phyloP scores from a whole-genome alignment of 345 rosid genomes.

The Eucalyptus guilfoylei region DNA sequence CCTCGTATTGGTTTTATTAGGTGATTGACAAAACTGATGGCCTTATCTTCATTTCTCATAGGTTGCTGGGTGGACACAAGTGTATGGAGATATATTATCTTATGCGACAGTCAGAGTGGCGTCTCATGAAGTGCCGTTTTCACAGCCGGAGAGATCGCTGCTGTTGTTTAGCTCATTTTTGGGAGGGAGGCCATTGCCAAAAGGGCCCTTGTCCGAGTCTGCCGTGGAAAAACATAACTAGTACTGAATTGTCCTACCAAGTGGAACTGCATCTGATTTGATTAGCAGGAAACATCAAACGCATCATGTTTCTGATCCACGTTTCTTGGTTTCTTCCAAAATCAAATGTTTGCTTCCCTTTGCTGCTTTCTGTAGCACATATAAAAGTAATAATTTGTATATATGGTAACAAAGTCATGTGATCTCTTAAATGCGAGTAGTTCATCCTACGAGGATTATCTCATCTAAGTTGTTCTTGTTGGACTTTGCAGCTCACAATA shows the following conservation, averaged over 20 bases:
- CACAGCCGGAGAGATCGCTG: conserved; percentile 34
- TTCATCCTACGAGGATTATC: too few species aligned
- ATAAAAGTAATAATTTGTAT: neutral
- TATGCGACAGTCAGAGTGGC: conserved; percentile 45
- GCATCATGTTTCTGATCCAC: neutral
- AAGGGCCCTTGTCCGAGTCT: neutral
- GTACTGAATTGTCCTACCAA: neutral
- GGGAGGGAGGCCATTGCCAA: conserved; percentile 22
- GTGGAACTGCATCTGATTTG: neutral
- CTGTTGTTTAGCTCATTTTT: conserved; percentile 23
- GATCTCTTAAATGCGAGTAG: too few species aligned
- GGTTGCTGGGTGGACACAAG: conserved; percentile 54
- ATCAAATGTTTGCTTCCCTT: neutral
- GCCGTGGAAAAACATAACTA: neutral
- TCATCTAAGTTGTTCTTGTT: too few species aligned
- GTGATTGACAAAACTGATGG: neutral
- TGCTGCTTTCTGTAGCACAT: neutral
- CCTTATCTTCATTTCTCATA: neutral
- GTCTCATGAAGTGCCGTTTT: conserved; percentile 34
- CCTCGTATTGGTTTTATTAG: neutral
- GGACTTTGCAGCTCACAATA: too few species aligned
- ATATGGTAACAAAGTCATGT: too few species aligned
- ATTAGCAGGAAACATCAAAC: neutral
- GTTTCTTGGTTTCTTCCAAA: neutral
- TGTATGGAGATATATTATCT: conserved; percentile 19